Evolutionary conservation across 768 basidiomycete species (phyloP).

Genomic region (Tricholoma bakamatsutake): DNA sequence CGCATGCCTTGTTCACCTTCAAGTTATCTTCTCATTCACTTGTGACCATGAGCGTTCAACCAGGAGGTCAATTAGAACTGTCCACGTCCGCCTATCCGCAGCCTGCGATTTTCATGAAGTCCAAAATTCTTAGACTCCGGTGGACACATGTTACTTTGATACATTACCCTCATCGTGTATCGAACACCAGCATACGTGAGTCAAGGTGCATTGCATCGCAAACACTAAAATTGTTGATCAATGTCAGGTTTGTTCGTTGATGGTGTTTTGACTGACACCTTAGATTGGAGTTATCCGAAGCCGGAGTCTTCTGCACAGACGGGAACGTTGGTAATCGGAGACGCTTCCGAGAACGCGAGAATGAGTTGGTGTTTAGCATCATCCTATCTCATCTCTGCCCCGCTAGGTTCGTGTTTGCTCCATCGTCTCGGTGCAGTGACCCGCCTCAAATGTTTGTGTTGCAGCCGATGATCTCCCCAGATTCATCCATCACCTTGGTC

Average conservation of each 20-base stretch:
- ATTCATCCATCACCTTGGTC: slow-evolving; percentile 77
- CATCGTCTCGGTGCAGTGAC: background rate
- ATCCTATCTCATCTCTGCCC: slow-evolving; percentile 51
- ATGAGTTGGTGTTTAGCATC: slow-evolving; percentile 70
- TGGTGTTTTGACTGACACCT: slow-evolving; percentile 56
- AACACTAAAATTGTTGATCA: background rate
- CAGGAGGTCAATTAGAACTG: slow-evolving; percentile 54
- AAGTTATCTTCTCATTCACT: slow-evolving; percentile 23
- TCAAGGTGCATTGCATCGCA: slow-evolving; percentile 6
- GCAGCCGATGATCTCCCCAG: slow-evolving; percentile 67
- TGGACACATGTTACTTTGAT: slow-evolving; percentile 74
- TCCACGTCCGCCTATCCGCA: slow-evolving; percentile 33
- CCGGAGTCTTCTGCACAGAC: slow-evolving; percentile 30
- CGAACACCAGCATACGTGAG: slow-evolving; percentile 59
- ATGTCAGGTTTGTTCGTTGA: slow-evolving; percentile 66
- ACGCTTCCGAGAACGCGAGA: slow-evolving; percentile 32
- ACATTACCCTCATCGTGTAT: slow-evolving; percentile 51
- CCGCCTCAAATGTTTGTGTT: slow-evolving; percentile 4
- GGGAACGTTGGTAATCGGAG: slow-evolving; percentile 52
- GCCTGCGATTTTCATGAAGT: slow-evolving; percentile 37
- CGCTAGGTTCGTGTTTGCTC: slow-evolving; percentile 40
- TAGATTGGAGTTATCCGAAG: slow-evolving; percentile 62
- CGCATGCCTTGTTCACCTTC: slow-evolving; percentile 34
- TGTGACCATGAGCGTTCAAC: slow-evolving; percentile 42
- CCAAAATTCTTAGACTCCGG: slow-evolving; percentile 44